phyloP scores from a whole-genome alignment of 2,329 filamentous ascomycete species.

The Xylaria sp. region DNA sequence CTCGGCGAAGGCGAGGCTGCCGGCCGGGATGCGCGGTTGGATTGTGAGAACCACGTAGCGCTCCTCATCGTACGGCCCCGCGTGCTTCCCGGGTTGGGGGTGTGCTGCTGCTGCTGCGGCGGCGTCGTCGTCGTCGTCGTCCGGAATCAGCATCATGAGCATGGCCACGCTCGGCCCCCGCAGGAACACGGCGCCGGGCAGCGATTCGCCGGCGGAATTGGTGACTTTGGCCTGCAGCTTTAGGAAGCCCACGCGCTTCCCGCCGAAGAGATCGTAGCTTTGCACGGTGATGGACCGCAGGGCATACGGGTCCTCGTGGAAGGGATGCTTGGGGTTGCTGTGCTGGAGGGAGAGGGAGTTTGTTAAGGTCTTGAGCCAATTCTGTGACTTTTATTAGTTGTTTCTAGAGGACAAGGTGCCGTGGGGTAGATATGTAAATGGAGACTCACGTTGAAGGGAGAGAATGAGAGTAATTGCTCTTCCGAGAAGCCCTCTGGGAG shows the following conservation, averaged over 20 bases:
- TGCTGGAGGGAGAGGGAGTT: conserved; percentile 60
- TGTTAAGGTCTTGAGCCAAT: conserved; percentile 62
- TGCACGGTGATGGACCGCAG: conserved; percentile 65
- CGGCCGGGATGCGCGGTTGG: conserved; percentile 67
- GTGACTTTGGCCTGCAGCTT: conserved; percentile 63
- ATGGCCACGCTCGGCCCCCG: conserved; percentile 71
- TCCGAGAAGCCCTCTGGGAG: conserved; percentile 59
- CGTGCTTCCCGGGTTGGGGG: conserved; percentile 38
- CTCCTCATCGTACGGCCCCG: conserved; percentile 50
- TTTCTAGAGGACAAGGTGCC: neutral
- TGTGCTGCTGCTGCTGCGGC: too few relatives aligned
- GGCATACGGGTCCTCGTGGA: conserved; percentile 64
- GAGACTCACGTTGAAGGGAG: conserved; percentile 60
- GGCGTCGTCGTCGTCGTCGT: too few relatives aligned
- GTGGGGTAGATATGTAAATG: neutral
- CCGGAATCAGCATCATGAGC: conserved; percentile 66
- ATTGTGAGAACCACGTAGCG: conserved; percentile 69
- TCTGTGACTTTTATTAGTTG: conserved; percentile 49
- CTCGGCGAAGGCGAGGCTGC: conserved; percentile 66
- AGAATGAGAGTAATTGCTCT: conserved; percentile 59
- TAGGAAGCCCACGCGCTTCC: conserved; percentile 64
- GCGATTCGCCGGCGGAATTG: conserved; percentile 59
- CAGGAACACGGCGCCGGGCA: conserved; percentile 67
- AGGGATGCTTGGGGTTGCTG: conserved; percentile 58
- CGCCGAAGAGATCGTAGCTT: conserved; percentile 64